Evolutionary conservation across 495 filamentous ascomycete species (phyloP).

Genomic region (Parachaetomium inaequale): DNA sequence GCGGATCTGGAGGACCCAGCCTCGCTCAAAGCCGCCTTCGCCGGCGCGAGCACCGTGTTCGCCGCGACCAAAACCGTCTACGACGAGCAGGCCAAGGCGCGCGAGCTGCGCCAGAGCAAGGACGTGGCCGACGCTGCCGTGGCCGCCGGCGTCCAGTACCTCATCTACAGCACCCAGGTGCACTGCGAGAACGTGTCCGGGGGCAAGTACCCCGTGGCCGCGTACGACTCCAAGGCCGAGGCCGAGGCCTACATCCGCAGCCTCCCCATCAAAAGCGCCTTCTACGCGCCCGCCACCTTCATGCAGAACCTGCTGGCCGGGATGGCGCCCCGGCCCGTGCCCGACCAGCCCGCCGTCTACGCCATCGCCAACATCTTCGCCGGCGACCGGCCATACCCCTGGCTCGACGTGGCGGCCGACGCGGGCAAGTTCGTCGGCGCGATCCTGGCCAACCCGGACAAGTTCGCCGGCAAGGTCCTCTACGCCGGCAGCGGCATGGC

Average conservation of each 20-base stretch:
- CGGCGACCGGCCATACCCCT: conserved; percentile 30
- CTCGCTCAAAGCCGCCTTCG: conserved; percentile 44
- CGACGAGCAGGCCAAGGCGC: conserved; percentile 27
- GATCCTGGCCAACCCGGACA: conserved; percentile 48
- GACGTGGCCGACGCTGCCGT: conserved; percentile 40
- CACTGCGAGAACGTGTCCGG: conserved; percentile 31
- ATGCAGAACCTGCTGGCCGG: conserved; percentile 36
- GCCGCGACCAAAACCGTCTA: conserved; percentile 38
- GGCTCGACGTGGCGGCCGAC: conserved; percentile 46
- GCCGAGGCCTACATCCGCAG: conserved; percentile 47
- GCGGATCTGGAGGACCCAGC: conserved; percentile 36
- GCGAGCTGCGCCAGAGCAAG: conserved; percentile 43
- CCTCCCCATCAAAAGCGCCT: conserved; percentile 45
- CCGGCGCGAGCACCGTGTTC: conserved; percentile 47
- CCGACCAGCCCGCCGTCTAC: background rate
- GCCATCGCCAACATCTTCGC: background rate
- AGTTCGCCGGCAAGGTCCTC: conserved; percentile 49
- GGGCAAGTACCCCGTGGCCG: conserved; percentile 36
- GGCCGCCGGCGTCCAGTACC: conserved; percentile 28
- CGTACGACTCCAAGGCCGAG: conserved; percentile 42
- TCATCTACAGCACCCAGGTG: conserved; percentile 51
- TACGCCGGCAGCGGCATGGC: conserved; percentile 40
- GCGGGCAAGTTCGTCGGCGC: conserved; percentile 54
- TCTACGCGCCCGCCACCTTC: conserved; percentile 42
- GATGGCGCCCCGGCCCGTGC: background rate